phyloP scores from a whole-genome alignment of 2,329 filamentous ascomycete species.

The Calonectria honghensis region DNA sequence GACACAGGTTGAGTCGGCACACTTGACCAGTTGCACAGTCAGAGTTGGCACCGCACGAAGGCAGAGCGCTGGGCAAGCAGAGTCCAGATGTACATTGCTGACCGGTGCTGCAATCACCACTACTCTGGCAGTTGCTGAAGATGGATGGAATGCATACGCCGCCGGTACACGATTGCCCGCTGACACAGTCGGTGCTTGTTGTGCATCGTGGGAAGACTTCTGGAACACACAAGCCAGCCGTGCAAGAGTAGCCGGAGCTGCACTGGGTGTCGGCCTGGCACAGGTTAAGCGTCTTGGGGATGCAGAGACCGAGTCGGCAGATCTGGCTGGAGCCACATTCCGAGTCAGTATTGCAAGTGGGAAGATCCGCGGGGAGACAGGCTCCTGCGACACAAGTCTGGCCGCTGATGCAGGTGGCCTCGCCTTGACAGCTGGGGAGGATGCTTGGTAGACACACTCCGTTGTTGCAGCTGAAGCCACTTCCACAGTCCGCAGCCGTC shows the following conservation, averaged over 20 bases:
- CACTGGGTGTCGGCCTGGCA: slow-evolving; percentile 24
- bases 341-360: neutral
- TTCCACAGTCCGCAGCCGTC: slow-evolving; percentile 6
- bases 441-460: slow-evolving; percentile 27
- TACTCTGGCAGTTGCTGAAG: slow-evolving; percentile 17
- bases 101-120: slow-evolving; percentile 6
- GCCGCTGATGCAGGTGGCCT: neutral
- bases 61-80: slow-evolving; percentile 26
- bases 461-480: slow-evolving; percentile 19
- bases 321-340: slow-evolving; percentile 38
- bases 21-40: slow-evolving; percentile 31
- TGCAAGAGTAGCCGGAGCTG: slow-evolving; percentile 15
- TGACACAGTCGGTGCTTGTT: slow-evolving; percentile 26
- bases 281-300: slow-evolving; percentile 8
- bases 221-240: slow-evolving; percentile 29
- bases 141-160: slow-evolving; percentile 28
- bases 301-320: slow-evolving; percentile 36
- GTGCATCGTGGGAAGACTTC: slow-evolving; percentile 32
- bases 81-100: slow-evolving; percentile 32
- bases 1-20: slow-evolving; percentile 34
- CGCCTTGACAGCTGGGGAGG: slow-evolving; percentile 18
- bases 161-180: slow-evolving; percentile 17
- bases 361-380: slow-evolving; percentile 27
- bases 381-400: slow-evolving; percentile 28
- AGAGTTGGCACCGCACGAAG: slow-evolving; percentile 18